Conservation (phyloP, 1,284 basidiomycete species). For the Tetrapyrgos nigripes region DNA sequence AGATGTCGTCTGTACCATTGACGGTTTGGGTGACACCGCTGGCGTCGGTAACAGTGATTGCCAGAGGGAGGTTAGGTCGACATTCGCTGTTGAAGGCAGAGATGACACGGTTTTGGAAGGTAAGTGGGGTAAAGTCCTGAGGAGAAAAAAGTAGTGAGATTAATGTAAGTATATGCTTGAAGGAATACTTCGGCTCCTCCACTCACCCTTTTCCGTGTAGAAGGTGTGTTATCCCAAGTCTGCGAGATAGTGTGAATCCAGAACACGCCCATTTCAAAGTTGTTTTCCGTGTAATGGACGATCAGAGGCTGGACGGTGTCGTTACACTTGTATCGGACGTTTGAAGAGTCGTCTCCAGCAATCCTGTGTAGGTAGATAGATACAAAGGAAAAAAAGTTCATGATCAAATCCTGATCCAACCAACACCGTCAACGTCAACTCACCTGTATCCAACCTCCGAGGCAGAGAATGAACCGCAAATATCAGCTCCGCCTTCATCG, state of each 20-base stretch:
- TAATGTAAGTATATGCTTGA: not conserved
- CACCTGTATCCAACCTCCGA: not conserved
- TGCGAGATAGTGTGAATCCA: not conserved
- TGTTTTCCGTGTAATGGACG: not conserved
- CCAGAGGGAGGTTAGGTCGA: too few relatives aligned
- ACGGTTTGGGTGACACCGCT: too few relatives aligned
- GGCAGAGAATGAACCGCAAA: not conserved
- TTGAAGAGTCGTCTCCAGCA: not conserved
- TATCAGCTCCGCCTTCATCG: not conserved
- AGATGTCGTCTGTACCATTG: too few relatives aligned
- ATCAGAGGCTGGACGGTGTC: not conserved
- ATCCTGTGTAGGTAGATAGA: not conserved
- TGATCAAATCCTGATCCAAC: too few relatives aligned
- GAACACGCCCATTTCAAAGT: not conserved
- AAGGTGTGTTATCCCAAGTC: not conserved
- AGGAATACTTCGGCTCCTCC: not conserved
- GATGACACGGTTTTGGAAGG: not conserved
- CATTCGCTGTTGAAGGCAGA: too few relatives aligned
- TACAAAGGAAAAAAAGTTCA: not conserved
- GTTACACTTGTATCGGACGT: not conserved
- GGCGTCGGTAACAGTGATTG: too few relatives aligned
- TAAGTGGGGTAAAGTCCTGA: not conserved
- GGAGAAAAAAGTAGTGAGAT: not conserved
- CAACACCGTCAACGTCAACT: not conserved
- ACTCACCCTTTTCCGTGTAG: not conserved